Conservation (phyloP, 2,329 filamentous ascomycete genomes). For the Alternaria ventricosa region DNA sequence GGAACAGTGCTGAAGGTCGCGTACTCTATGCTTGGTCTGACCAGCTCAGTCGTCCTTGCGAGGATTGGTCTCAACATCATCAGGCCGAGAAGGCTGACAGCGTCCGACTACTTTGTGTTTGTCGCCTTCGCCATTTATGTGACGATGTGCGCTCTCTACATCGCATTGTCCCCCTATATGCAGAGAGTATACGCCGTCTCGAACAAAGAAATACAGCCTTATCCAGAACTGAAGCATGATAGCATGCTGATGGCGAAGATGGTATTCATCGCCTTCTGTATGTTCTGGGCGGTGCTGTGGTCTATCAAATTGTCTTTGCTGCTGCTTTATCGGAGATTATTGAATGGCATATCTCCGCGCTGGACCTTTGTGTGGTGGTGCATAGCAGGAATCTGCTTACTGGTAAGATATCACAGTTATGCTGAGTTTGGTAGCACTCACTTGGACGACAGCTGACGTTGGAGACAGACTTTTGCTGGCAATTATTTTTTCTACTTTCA, state of each 20-base stretch:
- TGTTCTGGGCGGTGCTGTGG: conserved; percentile 50
- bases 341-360: conserved; percentile 28
- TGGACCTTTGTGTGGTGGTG: conserved; percentile 47
- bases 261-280: conserved; percentile 47
- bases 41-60: conserved; percentile 16
- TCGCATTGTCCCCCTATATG: conserved; percentile 42
- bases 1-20: conserved; percentile 18
- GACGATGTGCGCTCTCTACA: conserved; percentile 37
- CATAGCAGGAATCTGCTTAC: conserved; percentile 37
- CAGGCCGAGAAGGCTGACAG: conserved; percentile 4
- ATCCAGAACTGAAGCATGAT: conserved; percentile 38
- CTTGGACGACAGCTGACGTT: background rate
- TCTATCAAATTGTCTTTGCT: conserved; percentile 49
- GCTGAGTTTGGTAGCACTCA: background rate
- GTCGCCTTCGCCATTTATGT: conserved; percentile 36
- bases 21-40: conserved; percentile 18
- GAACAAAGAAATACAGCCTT: conserved; percentile 27
- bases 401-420: conserved; percentile 27
- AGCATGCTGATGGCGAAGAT: conserved; percentile 40
- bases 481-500: conserved; percentile 45
- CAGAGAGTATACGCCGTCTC: conserved; percentile 37
- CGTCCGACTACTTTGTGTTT: conserved; percentile 25
- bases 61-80: conserved; percentile 12
- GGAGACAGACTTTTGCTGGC: conserved; percentile 40
- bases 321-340: conserved; percentile 45